Percentiles rank a stretch among this genome's conserved stretches.
Conservation (phyloP, 208 protist genomes). For the Jaenimonas drosophilae region DNA sequence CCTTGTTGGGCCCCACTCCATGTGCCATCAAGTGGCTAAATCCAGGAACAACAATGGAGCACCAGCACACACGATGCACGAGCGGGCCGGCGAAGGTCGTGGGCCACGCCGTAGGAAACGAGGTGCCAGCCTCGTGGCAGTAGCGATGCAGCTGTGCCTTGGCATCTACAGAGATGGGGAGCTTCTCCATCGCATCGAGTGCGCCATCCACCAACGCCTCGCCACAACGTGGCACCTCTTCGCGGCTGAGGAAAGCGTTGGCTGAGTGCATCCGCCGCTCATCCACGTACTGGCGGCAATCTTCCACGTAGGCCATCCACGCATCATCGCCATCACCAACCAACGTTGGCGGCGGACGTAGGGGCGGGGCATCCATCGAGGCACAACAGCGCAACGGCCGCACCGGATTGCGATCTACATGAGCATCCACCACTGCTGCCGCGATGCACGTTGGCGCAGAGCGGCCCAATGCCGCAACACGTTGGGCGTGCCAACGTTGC, state of each 20-base stretch:
- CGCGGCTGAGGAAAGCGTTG: conserved; percentile 53
- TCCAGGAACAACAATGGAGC: conserved; percentile 51
- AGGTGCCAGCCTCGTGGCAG: conserved; percentile 11
- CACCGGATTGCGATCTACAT: neutral
- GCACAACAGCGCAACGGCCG: too few relatives aligned
- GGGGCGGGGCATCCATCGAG: conserved; percentile 9
- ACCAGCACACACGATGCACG: conserved; percentile 35
- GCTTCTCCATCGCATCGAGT: conserved; percentile 42
- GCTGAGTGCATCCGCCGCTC: conserved; percentile 19
- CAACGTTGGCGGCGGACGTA: neutral
- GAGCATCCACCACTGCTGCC: neutral
- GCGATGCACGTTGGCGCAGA: conserved; percentile 10
- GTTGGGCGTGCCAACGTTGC: conserved; percentile 57
- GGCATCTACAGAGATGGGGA: conserved; percentile 17
- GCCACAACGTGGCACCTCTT: conserved; percentile 53
- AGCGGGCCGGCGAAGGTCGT: conserved; percentile 31
- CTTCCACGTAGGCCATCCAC: conserved; percentile 61
- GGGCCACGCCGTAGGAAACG: conserved; percentile 27
- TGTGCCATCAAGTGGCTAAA: conserved; percentile 36
- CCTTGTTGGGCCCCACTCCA: conserved; percentile 56
- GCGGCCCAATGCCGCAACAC: conserved; percentile 27
- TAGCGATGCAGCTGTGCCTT: conserved; percentile 42
- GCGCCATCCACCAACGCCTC: conserved; percentile 46
- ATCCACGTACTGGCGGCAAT: conserved; percentile 47
- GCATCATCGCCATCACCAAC: conserved; percentile 2